phyloP scores from a whole-genome alignment of 1,284 basidiomycete genomes.

The Melampsora americana region DNA sequence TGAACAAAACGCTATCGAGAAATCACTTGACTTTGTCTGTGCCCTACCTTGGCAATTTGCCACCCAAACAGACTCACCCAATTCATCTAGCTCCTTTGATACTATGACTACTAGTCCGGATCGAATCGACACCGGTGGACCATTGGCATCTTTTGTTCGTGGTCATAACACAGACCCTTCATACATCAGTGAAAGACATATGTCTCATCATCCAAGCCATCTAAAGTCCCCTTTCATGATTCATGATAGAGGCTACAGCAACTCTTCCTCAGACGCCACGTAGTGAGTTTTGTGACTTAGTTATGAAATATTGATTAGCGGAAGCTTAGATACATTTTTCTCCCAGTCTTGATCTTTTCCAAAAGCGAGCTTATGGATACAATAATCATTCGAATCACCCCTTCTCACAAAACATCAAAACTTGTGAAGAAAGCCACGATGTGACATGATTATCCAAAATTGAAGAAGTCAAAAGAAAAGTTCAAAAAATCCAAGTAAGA shows the following conservation, averaged over 20 bases:
- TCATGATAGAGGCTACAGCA: not conserved
- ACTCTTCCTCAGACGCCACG: not conserved
- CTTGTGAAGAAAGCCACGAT: too few species aligned
- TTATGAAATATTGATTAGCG: too few species aligned
- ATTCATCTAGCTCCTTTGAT: not conserved
- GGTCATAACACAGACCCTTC: not conserved
- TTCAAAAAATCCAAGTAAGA: too few species aligned
- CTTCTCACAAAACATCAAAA: too few species aligned
- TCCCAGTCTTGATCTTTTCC: too few species aligned
- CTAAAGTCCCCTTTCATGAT: not conserved
- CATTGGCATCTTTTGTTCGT: not conserved
- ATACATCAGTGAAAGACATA: not conserved
- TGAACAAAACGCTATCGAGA: not conserved
- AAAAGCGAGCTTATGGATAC: too few species aligned
- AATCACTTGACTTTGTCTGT: not conserved
- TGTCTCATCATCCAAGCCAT: not conserved
- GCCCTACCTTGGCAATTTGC: conserved; percentile 2
- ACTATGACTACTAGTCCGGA: not conserved
- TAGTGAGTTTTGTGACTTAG: not conserved
- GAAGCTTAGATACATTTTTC: too few species aligned
- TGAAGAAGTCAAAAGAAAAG: too few species aligned
- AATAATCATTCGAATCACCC: too few species aligned
- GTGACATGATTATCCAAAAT: too few species aligned
- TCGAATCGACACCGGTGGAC: not conserved
- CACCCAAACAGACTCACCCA: not conserved